Evolutionary conservation across 148 eudicot genomes (phyloP).

Genomic region (Dysphania ambrosioides): DNA sequence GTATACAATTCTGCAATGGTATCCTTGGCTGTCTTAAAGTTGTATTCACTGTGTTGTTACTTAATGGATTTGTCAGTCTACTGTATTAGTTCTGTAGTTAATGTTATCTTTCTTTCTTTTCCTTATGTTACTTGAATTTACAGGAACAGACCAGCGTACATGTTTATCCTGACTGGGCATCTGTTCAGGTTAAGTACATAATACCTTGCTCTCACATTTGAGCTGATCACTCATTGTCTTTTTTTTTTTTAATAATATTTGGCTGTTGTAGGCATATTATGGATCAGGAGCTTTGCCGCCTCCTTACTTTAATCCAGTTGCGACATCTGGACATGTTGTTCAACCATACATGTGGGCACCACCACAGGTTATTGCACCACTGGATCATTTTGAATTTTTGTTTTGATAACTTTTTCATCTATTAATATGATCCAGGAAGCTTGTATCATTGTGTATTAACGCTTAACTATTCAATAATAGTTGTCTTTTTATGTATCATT

Average conservation of each 20-base stretch:
- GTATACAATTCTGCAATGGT: not conserved
- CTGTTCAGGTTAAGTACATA: slow-evolving; percentile 61
- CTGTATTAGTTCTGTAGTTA: not conserved
- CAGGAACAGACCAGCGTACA: slow-evolving; percentile 49
- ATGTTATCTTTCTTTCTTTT: not conserved
- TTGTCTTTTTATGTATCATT: slow-evolving; percentile 4
- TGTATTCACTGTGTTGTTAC: not conserved
- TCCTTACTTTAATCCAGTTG: slow-evolving; percentile 42
- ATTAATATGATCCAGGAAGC: not conserved
- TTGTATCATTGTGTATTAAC: not conserved
- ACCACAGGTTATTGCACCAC: slow-evolving; percentile 34
- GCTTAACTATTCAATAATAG: not conserved
- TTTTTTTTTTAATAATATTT: not conserved
- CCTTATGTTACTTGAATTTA: slow-evolving; percentile 13
- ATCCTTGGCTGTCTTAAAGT: not conserved
- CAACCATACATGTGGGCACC: slow-evolving; percentile 52
- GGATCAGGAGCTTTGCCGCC: slow-evolving; percentile 49
- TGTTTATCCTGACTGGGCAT: slow-evolving; percentile 56
- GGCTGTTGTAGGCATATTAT: slow-evolving; percentile 42
- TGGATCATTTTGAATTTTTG: not conserved
- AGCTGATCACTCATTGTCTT: no score
- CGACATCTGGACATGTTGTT: slow-evolving; percentile 41
- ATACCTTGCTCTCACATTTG: no score
- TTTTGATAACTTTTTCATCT: no score
- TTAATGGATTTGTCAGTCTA: not conserved